These are phyloP conservation scores for Sarcodon sp. DNA, from an alignment of 768 basidiomycete genomes.

Conservation along the genomic window DNA sequence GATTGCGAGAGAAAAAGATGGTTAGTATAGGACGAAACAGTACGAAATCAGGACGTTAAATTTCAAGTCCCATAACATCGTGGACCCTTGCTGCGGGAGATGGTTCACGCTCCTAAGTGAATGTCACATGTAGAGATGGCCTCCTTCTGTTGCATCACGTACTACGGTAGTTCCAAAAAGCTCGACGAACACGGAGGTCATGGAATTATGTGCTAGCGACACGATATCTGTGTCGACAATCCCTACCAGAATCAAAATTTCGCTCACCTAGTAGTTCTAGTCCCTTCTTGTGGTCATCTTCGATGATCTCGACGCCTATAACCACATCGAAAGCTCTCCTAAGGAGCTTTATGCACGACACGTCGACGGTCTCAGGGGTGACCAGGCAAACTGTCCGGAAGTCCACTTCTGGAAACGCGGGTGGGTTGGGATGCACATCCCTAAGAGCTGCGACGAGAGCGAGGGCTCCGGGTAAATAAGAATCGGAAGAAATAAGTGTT, in stretches of 20 bases:
- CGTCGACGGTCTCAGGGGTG: conserved; percentile 88
- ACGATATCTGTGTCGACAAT: not conserved
- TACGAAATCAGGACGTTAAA: too few relatives aligned
- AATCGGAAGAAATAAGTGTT: conserved; percentile 84
- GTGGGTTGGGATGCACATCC: conserved; percentile 57
- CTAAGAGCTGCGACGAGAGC: conserved; percentile 75
- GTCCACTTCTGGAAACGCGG: conserved; percentile 44
- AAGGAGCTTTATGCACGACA: conserved; percentile 66
- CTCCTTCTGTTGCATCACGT: too few relatives aligned
- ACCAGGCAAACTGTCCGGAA: conserved; percentile 84
- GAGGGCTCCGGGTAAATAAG: conserved; percentile 89
- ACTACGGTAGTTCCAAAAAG: too few relatives aligned
- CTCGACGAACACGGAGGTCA: not conserved
- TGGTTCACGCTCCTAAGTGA: too few relatives aligned
- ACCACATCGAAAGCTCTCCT: conserved; percentile 75
- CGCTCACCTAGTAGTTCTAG: conserved; percentile 75
- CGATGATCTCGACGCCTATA: conserved; percentile 85
- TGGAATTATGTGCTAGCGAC: not conserved
- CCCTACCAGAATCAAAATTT: conserved; percentile 3
- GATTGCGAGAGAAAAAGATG: conserved; percentile 1
- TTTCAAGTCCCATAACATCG: too few relatives aligned
- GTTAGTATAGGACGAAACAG: not conserved
- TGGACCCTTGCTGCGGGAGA: too few relatives aligned
- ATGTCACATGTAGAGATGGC: too few relatives aligned
- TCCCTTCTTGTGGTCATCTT: conserved; percentile 48